Evolutionary conservation across 2,329 filamentous ascomycete species (phyloP).

Genomic region (Pleomassaria siparia): DNA sequence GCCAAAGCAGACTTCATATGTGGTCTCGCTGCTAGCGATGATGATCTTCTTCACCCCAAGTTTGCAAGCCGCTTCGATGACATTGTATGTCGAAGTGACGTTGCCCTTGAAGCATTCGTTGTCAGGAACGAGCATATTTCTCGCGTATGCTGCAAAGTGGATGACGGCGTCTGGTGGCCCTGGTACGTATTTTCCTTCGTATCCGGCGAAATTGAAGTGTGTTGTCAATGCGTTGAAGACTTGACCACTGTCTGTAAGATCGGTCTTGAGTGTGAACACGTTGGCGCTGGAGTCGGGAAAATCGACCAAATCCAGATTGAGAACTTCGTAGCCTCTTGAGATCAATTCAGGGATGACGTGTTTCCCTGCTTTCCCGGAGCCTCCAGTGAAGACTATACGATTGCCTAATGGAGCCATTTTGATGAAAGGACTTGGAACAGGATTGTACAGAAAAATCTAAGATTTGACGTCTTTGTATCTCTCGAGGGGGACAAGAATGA

Average conservation of each 20-base stretch:
- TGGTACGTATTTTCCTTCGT: constrained; percentile 47
- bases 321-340: constrained; percentile 52
- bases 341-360: constrained; percentile 58
- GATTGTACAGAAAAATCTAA: no score
- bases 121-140: constrained; percentile 64
- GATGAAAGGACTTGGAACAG: background rate
- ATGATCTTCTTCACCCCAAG: constrained; percentile 64
- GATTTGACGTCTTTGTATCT: background rate
- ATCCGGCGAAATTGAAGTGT: constrained; percentile 57
- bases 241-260: constrained; percentile 58
- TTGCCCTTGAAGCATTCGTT: constrained; percentile 62
- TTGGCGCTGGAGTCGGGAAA: constrained; percentile 45
- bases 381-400: constrained; percentile 50
- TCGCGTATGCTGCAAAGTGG: constrained; percentile 61
- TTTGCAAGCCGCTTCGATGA: constrained; percentile 64
- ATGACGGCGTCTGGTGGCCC: constrained; percentile 61
- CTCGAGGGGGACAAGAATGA: background rate
- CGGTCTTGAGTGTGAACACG: constrained; percentile 58
- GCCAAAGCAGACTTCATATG: constrained; percentile 63
- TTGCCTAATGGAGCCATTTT: constrained; percentile 31
- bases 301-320: constrained; percentile 58
- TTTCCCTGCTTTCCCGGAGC: constrained; percentile 55
- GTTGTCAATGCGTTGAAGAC: constrained; percentile 58
- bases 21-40: constrained; percentile 61
- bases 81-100: constrained; percentile 60